These are phyloP conservation scores for Hanseniaspora lindneri DNA, from an alignment of 805 yeast species.

Conservation along the genomic window DNA sequence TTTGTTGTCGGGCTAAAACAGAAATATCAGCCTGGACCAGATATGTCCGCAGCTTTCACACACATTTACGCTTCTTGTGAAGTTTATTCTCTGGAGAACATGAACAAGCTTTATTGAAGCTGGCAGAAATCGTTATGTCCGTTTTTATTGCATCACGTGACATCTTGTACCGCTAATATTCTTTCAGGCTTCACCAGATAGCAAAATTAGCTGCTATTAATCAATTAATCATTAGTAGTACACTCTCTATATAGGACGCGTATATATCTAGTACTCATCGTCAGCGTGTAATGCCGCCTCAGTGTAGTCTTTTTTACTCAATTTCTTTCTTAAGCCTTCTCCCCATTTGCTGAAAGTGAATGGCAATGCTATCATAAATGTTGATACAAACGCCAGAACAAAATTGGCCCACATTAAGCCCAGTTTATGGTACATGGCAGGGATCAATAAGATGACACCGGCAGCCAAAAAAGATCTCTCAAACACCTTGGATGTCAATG, in stretches of 20 bases:
- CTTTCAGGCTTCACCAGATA: too few species aligned
- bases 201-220: too few species aligned
- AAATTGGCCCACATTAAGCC: constrained; percentile 76
- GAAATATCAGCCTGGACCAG: too few species aligned
- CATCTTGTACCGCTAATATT: too few species aligned
- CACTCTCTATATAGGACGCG: neutral
- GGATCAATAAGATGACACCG: constrained; percentile 74
- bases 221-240: neutral
- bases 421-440: constrained; percentile 62
- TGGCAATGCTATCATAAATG: constrained; percentile 66
- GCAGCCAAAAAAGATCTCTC: constrained; percentile 54
- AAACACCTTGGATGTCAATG: constrained; percentile 71
- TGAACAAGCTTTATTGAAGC: too few species aligned
- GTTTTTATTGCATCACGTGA: too few species aligned
- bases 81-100: too few species aligned
- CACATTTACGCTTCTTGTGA: too few species aligned
- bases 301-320: constrained; percentile 57
- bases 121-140: too few species aligned
- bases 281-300: constrained; percentile 22
- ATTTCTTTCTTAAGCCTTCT: constrained; percentile 44
- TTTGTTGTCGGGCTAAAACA: too few species aligned
- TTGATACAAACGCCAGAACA: constrained; percentile 62
- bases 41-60: too few species aligned
- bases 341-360: constrained; percentile 63
- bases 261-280: neutral